These are phyloP conservation scores for Dujonia santamariae DNA, from an alignment of 1,139 yeast species.

Conservation along the genomic window DNA sequence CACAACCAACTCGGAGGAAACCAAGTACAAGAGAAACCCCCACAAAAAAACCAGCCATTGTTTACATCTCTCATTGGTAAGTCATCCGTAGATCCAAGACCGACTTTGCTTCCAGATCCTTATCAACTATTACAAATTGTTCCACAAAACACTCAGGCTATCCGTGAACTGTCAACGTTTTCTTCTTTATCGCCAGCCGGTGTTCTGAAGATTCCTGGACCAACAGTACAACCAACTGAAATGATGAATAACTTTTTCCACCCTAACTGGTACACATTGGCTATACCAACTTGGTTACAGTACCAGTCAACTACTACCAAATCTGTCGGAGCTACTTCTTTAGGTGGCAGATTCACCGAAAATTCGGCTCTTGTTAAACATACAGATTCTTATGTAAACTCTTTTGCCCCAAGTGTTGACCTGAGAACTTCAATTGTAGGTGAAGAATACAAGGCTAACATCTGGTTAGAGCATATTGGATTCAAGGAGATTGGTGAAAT, in stretches of 20 bases:
- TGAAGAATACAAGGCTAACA: slow-evolving; percentile 57
- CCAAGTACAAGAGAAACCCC: slow-evolving; percentile 22
- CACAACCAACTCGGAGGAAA: slow-evolving; percentile 17
- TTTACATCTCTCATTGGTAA: slow-evolving; percentile 65
- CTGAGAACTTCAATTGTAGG: slow-evolving; percentile 68
- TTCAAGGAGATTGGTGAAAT: slow-evolving; percentile 44
- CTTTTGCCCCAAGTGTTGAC: slow-evolving; percentile 80
- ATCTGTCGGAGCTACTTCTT: background rate
- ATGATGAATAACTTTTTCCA: slow-evolving; percentile 71
- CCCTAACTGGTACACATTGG: slow-evolving; percentile 83
- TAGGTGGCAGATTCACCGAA: slow-evolving; percentile 4
- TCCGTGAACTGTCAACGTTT: slow-evolving; percentile 34
- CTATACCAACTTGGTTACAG: slow-evolving; percentile 78
- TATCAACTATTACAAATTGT: slow-evolving; percentile 57
- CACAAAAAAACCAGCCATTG: slow-evolving; percentile 50
- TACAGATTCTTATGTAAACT: slow-evolving; percentile 48
- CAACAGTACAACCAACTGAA: slow-evolving; percentile 63
- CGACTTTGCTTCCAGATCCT: slow-evolving; percentile 56
- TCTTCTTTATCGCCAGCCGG: slow-evolving; percentile 50
- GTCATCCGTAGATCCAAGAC: slow-evolving; percentile 66
- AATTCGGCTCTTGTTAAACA: background rate
- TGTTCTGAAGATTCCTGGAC: slow-evolving; percentile 50
- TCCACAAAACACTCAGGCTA: slow-evolving; percentile 40
- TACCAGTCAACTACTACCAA: slow-evolving; percentile 29
- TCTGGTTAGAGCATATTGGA: slow-evolving; percentile 81